Percentiles rank a stretch among this genome's conserved stretches.
Conservation (phyloP, 108 stramenopile species). For the Fistulifera pelliculosa region DNA sequence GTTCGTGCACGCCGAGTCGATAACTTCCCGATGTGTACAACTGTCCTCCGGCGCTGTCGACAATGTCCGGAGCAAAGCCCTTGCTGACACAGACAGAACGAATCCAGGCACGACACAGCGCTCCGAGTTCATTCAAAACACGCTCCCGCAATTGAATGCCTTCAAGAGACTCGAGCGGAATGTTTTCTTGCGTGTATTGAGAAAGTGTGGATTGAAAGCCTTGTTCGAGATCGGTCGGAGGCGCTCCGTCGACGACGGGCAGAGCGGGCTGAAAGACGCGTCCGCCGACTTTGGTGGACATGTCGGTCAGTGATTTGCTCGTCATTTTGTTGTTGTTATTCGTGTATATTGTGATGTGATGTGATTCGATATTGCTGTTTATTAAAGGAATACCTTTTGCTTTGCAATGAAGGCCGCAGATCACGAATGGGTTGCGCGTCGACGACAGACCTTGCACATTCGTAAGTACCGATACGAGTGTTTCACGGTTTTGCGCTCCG, state of each 20-base stretch:
- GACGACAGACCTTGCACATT: too few relatives aligned
- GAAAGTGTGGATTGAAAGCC: slow-evolving; percentile 41
- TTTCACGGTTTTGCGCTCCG: too few relatives aligned
- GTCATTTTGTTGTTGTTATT: too few relatives aligned
- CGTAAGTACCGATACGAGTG: too few relatives aligned
- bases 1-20: slow-evolving; percentile 91
- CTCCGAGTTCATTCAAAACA: slow-evolving; percentile 63
- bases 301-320: slow-evolving; percentile 6
- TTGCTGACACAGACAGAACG: slow-evolving; percentile 40
- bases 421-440: too few relatives aligned
- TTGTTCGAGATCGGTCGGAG: slow-evolving; percentile 41
- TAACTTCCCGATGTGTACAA: slow-evolving; percentile 90
- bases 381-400: too few relatives aligned
- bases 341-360: too few relatives aligned
- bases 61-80: slow-evolving; percentile 49
- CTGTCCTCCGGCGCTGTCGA: slow-evolving; percentile 67
- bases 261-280: slow-evolving; percentile 62
- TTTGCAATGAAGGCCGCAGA: too few relatives aligned
- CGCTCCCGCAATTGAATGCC: slow-evolving; percentile 74
- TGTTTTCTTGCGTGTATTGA: slow-evolving; percentile 34
- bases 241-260: slow-evolving; percentile 59
- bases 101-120: slow-evolving; percentile 65
- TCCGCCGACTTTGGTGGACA: slow-evolving; percentile 61
- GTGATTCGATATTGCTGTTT: too few relatives aligned
- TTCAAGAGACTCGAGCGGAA: slow-evolving; percentile 66